Evolutionary conservation across 2,329 filamentous ascomycete species (phyloP).

Genomic region (Phaeomoniella chlamydospora): DNA sequence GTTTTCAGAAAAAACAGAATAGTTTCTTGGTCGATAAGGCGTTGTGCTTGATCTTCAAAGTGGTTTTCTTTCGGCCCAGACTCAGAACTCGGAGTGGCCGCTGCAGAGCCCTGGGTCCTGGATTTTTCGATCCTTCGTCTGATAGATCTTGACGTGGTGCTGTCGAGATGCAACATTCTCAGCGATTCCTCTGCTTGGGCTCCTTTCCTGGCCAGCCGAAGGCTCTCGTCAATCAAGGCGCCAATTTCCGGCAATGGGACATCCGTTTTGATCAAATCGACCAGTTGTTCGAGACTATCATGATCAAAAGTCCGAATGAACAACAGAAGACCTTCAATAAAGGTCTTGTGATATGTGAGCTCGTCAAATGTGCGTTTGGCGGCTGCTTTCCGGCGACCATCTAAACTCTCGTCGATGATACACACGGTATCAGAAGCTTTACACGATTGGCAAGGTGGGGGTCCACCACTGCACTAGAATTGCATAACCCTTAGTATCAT

Average conservation of each 20-base stretch:
- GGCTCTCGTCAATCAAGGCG: slow-evolving; percentile 6
- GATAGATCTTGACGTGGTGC: background rate
- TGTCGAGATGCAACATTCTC: background rate
- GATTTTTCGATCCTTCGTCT: background rate
- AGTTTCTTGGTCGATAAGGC: background rate
- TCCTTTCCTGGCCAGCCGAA: background rate
- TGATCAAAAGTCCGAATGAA: slow-evolving; percentile 14
- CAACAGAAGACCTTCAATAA: slow-evolving; percentile 16
- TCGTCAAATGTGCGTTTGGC: slow-evolving; percentile 20
- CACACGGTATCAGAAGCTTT: slow-evolving; percentile 15
- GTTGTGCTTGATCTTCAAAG: background rate
- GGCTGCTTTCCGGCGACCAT: slow-evolving; percentile 21
- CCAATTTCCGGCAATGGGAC: slow-evolving; percentile 14
- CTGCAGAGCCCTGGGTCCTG: background rate
- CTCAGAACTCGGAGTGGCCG: background rate
- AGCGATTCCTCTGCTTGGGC: background rate
- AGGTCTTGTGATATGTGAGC: slow-evolving; percentile 17
- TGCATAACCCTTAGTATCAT: too few relatives aligned
- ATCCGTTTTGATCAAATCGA: slow-evolving; percentile 15
- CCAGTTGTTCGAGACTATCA: slow-evolving; percentile 13
- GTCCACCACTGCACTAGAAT: slow-evolving; percentile 19
- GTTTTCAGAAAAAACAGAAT: background rate
- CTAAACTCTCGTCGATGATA: slow-evolving; percentile 19
- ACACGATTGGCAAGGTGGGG: slow-evolving; percentile 21
- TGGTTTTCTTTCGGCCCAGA: background rate